These are phyloP conservation scores for Chlamydomonas asymmetrica DNA, from an alignment of 139 green algal genomes.

Conservation along the genomic window DNA sequence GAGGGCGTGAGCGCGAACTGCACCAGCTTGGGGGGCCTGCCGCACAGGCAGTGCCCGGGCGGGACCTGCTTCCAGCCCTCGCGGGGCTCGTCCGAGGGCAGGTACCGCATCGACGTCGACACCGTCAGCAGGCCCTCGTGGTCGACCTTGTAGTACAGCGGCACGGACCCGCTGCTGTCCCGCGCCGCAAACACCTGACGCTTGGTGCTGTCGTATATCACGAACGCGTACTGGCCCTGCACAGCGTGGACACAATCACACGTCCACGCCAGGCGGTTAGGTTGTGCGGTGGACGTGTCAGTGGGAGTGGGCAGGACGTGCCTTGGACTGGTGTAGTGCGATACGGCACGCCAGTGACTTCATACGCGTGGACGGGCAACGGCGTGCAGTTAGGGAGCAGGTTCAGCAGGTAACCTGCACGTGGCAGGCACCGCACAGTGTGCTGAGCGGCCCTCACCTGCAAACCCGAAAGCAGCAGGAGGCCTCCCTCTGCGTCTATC, in stretches of 20 bases:
- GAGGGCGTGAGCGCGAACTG: constrained; percentile 78
- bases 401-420: too few species aligned
- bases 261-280: too few species aligned
- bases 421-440: too few species aligned
- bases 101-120: constrained; percentile 49
- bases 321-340: too few species aligned
- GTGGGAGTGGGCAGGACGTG: neutral
- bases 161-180: constrained; percentile 48
- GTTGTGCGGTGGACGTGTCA: neutral
- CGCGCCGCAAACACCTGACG: constrained; percentile 68
- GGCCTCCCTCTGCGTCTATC: too few species aligned
- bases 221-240: constrained; percentile 77
- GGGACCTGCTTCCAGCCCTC: constrained; percentile 63
- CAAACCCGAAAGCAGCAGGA: too few species aligned
- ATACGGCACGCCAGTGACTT: too few species aligned
- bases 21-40: constrained; percentile 42
- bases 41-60: constrained; percentile 68
- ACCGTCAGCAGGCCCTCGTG: constrained; percentile 10
- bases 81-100: constrained; percentile 25
- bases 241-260: too few species aligned
- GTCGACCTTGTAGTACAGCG: constrained; percentile 57
- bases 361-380: too few species aligned
- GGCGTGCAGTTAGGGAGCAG: too few species aligned
- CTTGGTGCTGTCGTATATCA: constrained; percentile 63
- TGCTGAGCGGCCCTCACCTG: too few species aligned